phyloP scores from a whole-genome alignment of 2,329 filamentous ascomycete genomes.

The Neoarthrinium moseri region DNA sequence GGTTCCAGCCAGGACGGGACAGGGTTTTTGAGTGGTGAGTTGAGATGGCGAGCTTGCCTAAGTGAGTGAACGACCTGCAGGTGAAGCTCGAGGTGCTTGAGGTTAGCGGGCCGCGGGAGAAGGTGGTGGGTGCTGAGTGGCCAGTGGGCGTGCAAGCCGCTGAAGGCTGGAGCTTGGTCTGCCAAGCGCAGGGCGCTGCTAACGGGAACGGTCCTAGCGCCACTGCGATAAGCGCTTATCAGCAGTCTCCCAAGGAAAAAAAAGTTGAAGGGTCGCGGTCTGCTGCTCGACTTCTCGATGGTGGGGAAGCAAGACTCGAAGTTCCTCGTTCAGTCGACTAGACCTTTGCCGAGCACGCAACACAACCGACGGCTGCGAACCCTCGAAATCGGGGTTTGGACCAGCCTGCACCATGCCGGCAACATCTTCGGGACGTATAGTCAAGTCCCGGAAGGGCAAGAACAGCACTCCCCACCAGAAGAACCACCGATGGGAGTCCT shows the following conservation, averaged over 20 bases:
- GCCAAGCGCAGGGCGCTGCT: not conserved
- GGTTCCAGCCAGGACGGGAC: no score
- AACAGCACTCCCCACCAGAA: conserved; percentile 72
- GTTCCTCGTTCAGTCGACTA: conserved; percentile 6
- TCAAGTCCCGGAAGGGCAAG: conserved; percentile 69
- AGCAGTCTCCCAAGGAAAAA: conserved; percentile 14
- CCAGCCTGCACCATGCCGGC: conserved; percentile 51
- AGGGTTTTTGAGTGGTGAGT: no score
- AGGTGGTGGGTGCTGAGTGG: no score
- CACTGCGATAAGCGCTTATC: conserved; percentile 6
- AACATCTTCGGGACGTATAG: conserved; percentile 64
- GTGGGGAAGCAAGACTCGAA: conserved; percentile 19
- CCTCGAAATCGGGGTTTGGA: not conserved
- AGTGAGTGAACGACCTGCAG: no score
- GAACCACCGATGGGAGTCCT: conserved; percentile 87
- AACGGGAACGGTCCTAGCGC: not conserved
- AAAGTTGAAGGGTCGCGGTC: conserved; percentile 22
- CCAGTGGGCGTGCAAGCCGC: no score
- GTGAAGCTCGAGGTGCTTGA: no score
- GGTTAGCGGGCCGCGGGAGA: no score
- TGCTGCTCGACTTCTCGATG: conserved; percentile 13
- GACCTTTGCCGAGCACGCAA: conserved; percentile 2
- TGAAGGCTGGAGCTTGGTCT: not conserved
- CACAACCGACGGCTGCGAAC: not conserved
- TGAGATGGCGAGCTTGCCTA: no score